Percentiles rank a stretch among this genome's conserved stretches.
Conservation (phyloP, 805 yeast species). For the Metschnikowia sp. region DNA sequence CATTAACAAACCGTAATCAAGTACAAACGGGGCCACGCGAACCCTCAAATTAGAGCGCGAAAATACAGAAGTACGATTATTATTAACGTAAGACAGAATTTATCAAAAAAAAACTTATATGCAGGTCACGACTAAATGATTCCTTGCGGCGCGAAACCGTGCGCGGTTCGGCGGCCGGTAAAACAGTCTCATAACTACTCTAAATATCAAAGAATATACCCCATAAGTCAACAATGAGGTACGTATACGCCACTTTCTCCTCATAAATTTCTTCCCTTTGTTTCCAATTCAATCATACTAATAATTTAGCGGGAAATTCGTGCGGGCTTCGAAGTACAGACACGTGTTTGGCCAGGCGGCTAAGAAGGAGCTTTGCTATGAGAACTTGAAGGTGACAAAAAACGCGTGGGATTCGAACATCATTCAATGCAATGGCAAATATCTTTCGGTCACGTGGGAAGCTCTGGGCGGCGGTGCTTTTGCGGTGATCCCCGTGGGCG, state of each 20-base stretch:
- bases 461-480: constrained; percentile 97
- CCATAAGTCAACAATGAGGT: not conserved
- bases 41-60: no score
- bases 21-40: no score
- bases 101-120: no score
- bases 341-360: constrained; percentile 91
- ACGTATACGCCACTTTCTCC: not conserved
- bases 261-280: not conserved
- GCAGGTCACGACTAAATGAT: no score
- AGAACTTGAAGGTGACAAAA: constrained; percentile 73
- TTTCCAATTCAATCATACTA: not conserved
- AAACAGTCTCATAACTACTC: not conserved
- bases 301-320: constrained; percentile 68
- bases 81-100: no score
- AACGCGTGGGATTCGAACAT: constrained; percentile 97
- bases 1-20: no score
- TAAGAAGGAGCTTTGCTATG: constrained; percentile 68
- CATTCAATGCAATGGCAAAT: constrained; percentile 82
- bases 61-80: no score
- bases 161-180: not conserved
- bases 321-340: constrained; percentile 94
- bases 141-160: no score
- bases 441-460: constrained; percentile 85
- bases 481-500: constrained; percentile 83
- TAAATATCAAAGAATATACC: not conserved